These are phyloP conservation scores for Mycena galericulata DNA, from an alignment of 768 basidiomycete species.

Conservation along the genomic window DNA sequence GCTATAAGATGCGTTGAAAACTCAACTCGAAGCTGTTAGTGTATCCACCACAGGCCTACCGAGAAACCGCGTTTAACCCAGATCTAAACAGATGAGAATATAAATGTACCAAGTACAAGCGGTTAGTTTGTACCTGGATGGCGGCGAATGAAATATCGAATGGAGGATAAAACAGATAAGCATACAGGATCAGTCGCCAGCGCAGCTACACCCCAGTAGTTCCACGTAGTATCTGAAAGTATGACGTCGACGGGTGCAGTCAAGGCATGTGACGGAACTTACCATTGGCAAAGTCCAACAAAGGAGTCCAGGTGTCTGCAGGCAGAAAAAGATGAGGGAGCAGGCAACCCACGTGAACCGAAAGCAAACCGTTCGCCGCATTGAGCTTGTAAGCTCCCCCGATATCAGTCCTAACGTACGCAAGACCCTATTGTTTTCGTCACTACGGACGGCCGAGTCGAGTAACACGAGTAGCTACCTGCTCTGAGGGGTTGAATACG, in stretches of 20 bases:
- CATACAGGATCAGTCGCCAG: constrained; percentile 72
- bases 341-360: too few relatives aligned
- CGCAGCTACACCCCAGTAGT: constrained; percentile 72
- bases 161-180: too few relatives aligned
- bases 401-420: constrained; percentile 76
- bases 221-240: constrained; percentile 56
- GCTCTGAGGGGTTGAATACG: constrained; percentile 70
- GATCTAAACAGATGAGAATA: neutral
- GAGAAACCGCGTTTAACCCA: neutral
- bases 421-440: constrained; percentile 56
- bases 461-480: constrained; percentile 38
- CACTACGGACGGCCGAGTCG: neutral
- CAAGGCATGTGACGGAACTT: neutral
- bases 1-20: neutral
- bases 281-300: constrained; percentile 64
- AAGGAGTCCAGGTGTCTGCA: constrained; percentile 63
- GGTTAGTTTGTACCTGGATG: constrained; percentile 50
- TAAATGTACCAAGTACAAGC: constrained; percentile 61
- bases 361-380: constrained; percentile 46
- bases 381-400: constrained; percentile 76
- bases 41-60: constrained; percentile 69
- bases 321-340: neutral
- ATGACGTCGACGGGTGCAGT: neutral
- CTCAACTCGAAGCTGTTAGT: constrained; percentile 52
- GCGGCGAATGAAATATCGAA: too few relatives aligned